Percentiles rank a stretch among this genome's conserved stretches.
Evolutionary conservation across 345 rosid species (phyloP).

Genomic region (Nephelium lappaceum): DNA sequence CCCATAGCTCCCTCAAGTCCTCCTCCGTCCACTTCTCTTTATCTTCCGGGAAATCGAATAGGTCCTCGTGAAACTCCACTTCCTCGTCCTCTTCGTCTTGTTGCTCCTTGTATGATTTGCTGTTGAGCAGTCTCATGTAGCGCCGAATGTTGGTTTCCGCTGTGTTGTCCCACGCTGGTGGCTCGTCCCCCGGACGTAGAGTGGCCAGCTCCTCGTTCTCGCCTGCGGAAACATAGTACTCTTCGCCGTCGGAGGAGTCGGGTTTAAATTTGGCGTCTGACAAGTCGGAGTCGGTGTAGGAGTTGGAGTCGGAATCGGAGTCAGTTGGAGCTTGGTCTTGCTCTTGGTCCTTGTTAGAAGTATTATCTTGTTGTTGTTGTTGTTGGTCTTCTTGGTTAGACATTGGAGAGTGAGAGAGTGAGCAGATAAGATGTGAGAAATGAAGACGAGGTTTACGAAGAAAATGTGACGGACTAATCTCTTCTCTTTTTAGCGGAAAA

Average conservation of each 20-base stretch:
- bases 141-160: constrained; percentile 59
- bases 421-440: constrained; percentile 13
- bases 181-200: constrained; percentile 47
- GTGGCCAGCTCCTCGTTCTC: constrained; percentile 30
- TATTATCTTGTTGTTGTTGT: constrained; percentile 22
- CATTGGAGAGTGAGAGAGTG: constrained; percentile 30
- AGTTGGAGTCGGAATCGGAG: not conserved
- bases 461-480: not conserved
- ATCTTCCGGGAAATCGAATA: constrained; percentile 71
- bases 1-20: constrained; percentile 86
- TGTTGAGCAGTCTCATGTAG: constrained; percentile 41
- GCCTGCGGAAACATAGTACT: constrained; percentile 21
- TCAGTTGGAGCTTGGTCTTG: constrained; percentile 25
- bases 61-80: constrained; percentile 43
- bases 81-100: constrained; percentile 53
- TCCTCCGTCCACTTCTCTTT: constrained; percentile 80
- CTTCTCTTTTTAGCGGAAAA: too few relatives aligned
- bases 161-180: constrained; percentile 33
- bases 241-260: constrained; percentile 36
- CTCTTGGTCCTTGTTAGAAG: not conserved
- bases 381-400: constrained; percentile 32
- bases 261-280: constrained; percentile 3
- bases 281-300: constrained; percentile 20
- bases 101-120: constrained; percentile 38
- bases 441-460: not conserved